phyloP scores from a whole-genome alignment of 2,329 filamentous ascomycete genomes.

The Colletotrichum neosansevieriae region DNA sequence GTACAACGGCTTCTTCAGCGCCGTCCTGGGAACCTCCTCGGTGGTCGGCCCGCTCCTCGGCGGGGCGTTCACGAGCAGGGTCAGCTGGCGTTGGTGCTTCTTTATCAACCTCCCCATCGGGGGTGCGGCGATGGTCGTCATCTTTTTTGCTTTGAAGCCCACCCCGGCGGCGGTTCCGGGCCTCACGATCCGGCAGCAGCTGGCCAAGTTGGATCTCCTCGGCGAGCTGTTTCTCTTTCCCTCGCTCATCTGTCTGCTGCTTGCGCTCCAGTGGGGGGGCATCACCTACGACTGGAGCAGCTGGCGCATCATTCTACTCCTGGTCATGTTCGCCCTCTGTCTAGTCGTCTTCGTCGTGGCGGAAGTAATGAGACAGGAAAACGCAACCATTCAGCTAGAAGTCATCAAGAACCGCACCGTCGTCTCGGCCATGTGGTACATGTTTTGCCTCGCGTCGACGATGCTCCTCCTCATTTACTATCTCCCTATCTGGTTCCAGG shows the following conservation, averaged over 20 bases:
- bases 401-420: constrained; percentile 54
- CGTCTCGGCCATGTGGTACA: constrained; percentile 6
- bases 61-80: constrained; percentile 49
- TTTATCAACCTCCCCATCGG: no score
- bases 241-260: constrained; percentile 14
- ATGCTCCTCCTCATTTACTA: constrained; percentile 38
- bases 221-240: constrained; percentile 19
- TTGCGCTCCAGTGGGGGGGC: constrained; percentile 14
- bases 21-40: constrained; percentile 59
- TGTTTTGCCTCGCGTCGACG: constrained; percentile 4
- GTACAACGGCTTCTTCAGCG: constrained; percentile 52
- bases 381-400: constrained; percentile 54
- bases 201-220: constrained; percentile 1
- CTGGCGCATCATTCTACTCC: constrained; percentile 56
- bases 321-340: constrained; percentile 54
- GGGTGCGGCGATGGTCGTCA: constrained; percentile 11
- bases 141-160: constrained; percentile 16
- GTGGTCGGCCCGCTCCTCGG: constrained; percentile 50
- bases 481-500: constrained; percentile 21
- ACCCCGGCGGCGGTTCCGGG: constrained; percentile 1
- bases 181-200: constrained; percentile 15
- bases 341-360: constrained; percentile 56
- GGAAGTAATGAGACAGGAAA: constrained; percentile 49
- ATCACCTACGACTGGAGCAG: constrained; percentile 71
- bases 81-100: constrained; percentile 54